phyloP scores from a whole-genome alignment of 208 protist genomes.

The Wallacemonas sp. region DNA sequence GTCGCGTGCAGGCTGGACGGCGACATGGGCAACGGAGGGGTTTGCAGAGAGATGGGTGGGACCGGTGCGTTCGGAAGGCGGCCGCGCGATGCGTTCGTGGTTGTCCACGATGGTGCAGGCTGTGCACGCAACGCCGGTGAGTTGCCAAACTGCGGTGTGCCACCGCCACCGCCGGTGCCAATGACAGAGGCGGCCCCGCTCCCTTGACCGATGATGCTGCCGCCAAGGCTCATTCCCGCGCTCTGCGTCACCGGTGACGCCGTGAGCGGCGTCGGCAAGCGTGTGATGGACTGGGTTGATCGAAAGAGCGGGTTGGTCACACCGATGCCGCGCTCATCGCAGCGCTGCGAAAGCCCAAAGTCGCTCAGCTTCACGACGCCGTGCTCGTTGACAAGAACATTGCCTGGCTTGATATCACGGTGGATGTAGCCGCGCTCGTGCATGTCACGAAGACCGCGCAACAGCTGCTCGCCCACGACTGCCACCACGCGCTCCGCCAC shows the following conservation, averaged over 20 bases:
- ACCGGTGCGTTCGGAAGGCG: background rate
- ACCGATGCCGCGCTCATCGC: slow-evolving; percentile 23
- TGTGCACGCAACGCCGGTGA: background rate
- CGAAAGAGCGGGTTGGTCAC: slow-evolving; percentile 21
- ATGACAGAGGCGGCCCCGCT: too few species aligned
- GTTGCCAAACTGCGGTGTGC: slow-evolving; percentile 1
- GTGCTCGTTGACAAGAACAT: slow-evolving; percentile 93
- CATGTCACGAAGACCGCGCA: slow-evolving; percentile 84
- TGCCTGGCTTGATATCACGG: slow-evolving; percentile 94
- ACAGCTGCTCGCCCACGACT: slow-evolving; percentile 79
- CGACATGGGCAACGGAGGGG: too few species aligned
- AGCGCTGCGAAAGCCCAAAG: slow-evolving; percentile 92
- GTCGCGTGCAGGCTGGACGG: too few species aligned
- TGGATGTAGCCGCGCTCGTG: slow-evolving; percentile 85
- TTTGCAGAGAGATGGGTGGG: background rate
- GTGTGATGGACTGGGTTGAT: slow-evolving; percentile 18
- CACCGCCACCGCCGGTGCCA: background rate
- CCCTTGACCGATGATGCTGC: too few species aligned
- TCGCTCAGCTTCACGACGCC: slow-evolving; percentile 96
- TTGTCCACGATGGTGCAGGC: slow-evolving; percentile 2
- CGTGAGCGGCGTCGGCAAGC: slow-evolving; percentile 28
- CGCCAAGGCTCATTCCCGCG: background rate
- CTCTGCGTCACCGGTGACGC: slow-evolving; percentile 16
- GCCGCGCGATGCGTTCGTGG: background rate
- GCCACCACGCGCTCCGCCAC: slow-evolving; percentile 83